A percentile compares a stretch with the other conserved stretches of the same genome.
Evolutionary conservation across 352 stramenopile species (phyloP).

Genomic region (Phytophthora pseudosyringae): DNA sequence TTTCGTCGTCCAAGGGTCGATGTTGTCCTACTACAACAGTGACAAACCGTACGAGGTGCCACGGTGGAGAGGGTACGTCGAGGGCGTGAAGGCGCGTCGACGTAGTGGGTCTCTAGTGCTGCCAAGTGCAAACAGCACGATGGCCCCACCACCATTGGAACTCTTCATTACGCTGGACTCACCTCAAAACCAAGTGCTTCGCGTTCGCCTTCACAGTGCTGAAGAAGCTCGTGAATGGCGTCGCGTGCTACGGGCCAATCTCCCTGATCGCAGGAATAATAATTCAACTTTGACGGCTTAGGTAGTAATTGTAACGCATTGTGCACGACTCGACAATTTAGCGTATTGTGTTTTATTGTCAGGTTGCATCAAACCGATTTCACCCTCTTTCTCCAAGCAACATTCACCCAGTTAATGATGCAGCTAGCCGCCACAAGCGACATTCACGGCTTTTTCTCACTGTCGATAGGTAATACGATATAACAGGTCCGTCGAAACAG

Average conservation of each 20-base stretch:
- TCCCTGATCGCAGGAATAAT: slow-evolving; percentile 17
- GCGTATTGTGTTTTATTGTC: too few relatives aligned
- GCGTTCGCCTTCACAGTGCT: slow-evolving; percentile 26
- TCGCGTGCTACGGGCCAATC: slow-evolving; percentile 34
- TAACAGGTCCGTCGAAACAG: too few relatives aligned
- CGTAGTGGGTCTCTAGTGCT: slow-evolving; percentile 23
- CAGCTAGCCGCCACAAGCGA: too few relatives aligned
- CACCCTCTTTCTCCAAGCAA: too few relatives aligned
- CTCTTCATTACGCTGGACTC: slow-evolving; percentile 45
- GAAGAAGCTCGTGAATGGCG: slow-evolving; percentile 49
- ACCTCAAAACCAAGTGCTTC: slow-evolving; percentile 35
- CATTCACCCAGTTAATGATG: too few relatives aligned
- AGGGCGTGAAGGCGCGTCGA: slow-evolving; percentile 43
- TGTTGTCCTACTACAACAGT: slow-evolving; percentile 77
- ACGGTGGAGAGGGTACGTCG: slow-evolving; percentile 64
- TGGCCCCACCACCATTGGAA: slow-evolving; percentile 30
- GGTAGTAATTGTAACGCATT: neutral
- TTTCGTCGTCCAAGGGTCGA: slow-evolving; percentile 75
- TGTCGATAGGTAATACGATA: too few relatives aligned
- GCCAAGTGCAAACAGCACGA: slow-evolving; percentile 14
- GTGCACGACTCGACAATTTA: too few relatives aligned
- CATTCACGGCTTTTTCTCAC: too few relatives aligned
- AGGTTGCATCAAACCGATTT: too few relatives aligned
- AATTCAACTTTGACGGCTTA: slow-evolving; percentile 26
- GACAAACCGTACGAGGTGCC: slow-evolving; percentile 83